Evolutionary conservation across 2,329 filamentous ascomycete genomes (phyloP).

Genomic region (Monilinia polystroma): DNA sequence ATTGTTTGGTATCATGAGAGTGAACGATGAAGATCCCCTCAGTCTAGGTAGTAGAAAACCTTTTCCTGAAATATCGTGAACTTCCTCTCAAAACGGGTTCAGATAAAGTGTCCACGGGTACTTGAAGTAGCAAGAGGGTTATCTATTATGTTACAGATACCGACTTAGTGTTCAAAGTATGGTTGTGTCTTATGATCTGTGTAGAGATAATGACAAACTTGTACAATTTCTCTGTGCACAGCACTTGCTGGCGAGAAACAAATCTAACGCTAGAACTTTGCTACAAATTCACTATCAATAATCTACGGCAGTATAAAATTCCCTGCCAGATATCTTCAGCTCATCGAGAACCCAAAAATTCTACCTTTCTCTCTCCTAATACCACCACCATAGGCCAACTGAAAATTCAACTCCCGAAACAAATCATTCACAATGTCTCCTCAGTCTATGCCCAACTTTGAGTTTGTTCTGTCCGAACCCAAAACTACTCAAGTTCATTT

Average conservation of each 20-base stretch:
- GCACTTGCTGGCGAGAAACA: neutral
- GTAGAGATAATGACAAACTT: neutral
- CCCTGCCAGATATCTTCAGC: neutral
- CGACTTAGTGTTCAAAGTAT: too few relatives aligned
- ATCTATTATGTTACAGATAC: too few relatives aligned
- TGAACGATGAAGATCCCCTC: neutral
- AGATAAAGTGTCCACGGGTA: too few relatives aligned
- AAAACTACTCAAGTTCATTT: neutral
- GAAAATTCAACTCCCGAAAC: neutral
- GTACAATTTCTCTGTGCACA: neutral
- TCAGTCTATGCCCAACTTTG: neutral
- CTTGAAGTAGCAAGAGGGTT: neutral
- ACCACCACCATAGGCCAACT: neutral
- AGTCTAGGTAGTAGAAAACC: neutral
- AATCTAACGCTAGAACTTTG: neutral
- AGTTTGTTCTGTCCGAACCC: neutral
- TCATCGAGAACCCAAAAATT: neutral
- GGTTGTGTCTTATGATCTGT: too few relatives aligned
- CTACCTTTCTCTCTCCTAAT: neutral
- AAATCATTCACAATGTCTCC: neutral
- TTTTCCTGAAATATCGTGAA: neutral
- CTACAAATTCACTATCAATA: neutral
- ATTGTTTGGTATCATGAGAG: neutral
- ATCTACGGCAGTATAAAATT: too few relatives aligned
- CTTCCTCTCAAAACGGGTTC: rapidly evolving